A percentile compares a stretch with the other conserved stretches of the same genome.
phyloP scores from a whole-genome alignment of 2,329 filamentous ascomycete genomes.

The Cytospora leucostoma region DNA sequence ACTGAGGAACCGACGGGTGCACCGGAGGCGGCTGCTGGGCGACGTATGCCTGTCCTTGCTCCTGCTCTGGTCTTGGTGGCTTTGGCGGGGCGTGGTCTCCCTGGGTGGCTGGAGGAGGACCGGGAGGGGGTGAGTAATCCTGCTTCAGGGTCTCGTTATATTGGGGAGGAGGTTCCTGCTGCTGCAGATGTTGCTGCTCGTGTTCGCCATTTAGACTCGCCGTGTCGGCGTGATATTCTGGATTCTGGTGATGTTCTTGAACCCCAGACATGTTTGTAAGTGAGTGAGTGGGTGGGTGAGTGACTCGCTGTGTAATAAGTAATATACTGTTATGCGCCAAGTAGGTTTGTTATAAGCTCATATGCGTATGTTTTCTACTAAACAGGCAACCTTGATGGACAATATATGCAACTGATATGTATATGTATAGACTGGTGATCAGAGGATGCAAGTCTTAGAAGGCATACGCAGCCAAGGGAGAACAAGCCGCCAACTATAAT shows the following conservation, averaged over 20 bases:
- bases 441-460: too few relatives aligned
- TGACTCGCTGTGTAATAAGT: neutral
- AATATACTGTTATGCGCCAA: neutral
- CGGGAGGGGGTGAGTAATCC: constrained; percentile 16
- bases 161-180: neutral
- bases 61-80: constrained; percentile 10
- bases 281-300: neutral
- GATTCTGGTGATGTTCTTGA: constrained; percentile 11
- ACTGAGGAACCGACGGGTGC: neutral
- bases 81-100: constrained; percentile 5
- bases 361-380: too few relatives aligned
- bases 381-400: too few relatives aligned
- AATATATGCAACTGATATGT: too few relatives aligned
- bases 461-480: too few relatives aligned
- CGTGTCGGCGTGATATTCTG: constrained; percentile 17
- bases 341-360: too few relatives aligned
- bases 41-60: neutral
- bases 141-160: neutral
- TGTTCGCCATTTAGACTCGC: neutral
- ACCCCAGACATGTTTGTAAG: neutral
- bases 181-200: constrained; percentile 1
- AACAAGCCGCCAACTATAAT: too few relatives aligned
- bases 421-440: too few relatives aligned
- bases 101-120: neutral
- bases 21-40: neutral